phyloP scores from a whole-genome alignment of 202 grass and related monocot genomes.

The Cymbopogon flexuosus region DNA sequence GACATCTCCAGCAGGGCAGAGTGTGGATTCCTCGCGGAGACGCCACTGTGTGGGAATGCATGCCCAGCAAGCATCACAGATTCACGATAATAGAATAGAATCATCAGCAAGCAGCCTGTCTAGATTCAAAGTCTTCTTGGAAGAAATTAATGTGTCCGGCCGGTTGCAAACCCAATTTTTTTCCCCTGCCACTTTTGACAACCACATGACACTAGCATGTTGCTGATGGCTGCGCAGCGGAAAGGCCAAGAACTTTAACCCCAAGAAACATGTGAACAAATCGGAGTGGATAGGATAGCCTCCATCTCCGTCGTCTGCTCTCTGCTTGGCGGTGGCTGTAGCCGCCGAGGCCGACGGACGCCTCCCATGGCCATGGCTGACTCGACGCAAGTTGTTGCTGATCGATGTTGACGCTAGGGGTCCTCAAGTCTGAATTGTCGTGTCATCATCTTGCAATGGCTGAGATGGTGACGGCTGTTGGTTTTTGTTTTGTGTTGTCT shows the following conservation, averaged over 20 bases:
- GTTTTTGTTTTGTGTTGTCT: too few relatives aligned
- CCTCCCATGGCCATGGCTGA: background rate
- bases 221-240: background rate
- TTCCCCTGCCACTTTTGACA: background rate
- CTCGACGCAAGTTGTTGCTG: background rate
- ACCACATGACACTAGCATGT: background rate
- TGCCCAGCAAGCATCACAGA: background rate
- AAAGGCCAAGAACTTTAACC: background rate
- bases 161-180: background rate
- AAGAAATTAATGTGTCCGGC: background rate
- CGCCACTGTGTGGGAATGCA: background rate
- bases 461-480: background rate
- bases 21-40: conserved; percentile 15
- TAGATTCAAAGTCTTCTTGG: conserved; percentile 12
- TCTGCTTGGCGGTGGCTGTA: background rate
- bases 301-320: background rate
- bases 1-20: background rate
- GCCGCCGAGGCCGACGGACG: background rate
- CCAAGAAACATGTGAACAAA: conserved; percentile 33
- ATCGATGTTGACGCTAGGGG: background rate
- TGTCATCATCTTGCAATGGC: background rate
- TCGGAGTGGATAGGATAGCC: background rate
- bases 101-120: background rate
- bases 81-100: background rate
- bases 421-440: background rate